These are phyloP conservation scores for Auricularia sp. DNA, from an alignment of 768 basidiomycete species.

Conservation along the genomic window DNA sequence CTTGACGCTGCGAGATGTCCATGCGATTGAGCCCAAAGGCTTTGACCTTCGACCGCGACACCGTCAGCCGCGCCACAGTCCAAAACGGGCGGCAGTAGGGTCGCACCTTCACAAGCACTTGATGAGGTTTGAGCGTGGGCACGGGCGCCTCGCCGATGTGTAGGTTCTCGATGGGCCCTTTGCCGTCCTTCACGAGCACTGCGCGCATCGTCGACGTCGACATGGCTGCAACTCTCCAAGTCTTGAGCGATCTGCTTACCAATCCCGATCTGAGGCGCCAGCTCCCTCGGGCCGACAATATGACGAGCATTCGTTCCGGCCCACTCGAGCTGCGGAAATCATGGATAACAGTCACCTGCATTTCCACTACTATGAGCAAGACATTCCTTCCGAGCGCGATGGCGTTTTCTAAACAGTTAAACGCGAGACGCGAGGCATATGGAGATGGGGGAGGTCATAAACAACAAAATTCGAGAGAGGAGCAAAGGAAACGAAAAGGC, in stretches of 20 bases:
- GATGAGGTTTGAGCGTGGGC: conserved; percentile 38
- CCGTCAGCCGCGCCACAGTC: background rate
- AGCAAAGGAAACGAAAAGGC: background rate
- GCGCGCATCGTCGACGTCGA: conserved; percentile 48
- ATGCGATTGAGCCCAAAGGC: conserved; percentile 85
- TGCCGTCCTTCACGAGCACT: conserved; percentile 63
- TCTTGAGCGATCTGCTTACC: too few species aligned
- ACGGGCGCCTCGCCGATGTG: conserved; percentile 63
- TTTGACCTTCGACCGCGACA: conserved; percentile 38
- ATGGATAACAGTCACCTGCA: too few species aligned
- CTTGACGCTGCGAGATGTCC: conserved; percentile 68
- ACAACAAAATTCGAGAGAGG: background rate
- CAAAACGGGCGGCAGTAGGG: background rate
- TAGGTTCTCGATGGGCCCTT: conserved; percentile 67
- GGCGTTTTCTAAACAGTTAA: too few species aligned
- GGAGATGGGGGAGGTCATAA: background rate
- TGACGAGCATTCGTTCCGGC: too few species aligned
- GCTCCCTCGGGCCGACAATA: too few species aligned
- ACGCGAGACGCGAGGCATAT: background rate
- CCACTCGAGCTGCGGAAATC: too few species aligned
- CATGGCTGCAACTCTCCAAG: background rate
- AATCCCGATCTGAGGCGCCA: too few species aligned
- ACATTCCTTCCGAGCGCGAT: too few species aligned
- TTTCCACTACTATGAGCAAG: too few species aligned
- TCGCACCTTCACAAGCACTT: conserved; percentile 74